Base-by-base conservation (phyloP, 2,329 filamentous ascomycete genomes). In the Pseudogymnoascus sp. region DNA sequence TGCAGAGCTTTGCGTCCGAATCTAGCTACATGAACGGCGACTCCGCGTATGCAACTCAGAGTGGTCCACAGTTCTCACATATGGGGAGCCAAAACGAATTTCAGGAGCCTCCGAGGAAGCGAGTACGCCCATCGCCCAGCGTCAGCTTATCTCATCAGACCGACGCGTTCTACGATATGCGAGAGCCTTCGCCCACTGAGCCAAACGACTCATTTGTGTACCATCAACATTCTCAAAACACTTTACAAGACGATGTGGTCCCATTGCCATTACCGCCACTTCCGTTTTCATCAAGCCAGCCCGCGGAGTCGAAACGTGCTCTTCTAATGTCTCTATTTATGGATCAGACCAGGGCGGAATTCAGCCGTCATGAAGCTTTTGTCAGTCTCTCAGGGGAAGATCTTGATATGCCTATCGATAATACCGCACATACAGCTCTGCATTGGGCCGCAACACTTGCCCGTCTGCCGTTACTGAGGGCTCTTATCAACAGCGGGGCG, bases 391-490 rank as follows among this genome's bases (percentile, higher is more conserved):
- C 86, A 1, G 86, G 90, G 0, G 79, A 87, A 40, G 93, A 99
- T 68, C 83, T 97, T 21, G 95, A 99, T 71, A 88, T 95, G 74
- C 93, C 95, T 1, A 91, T 99, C 64, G 95, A 99, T 72, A 83
- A 88, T 26, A 91, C 91, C 65, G 87, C 87, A 36, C 91, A 97
- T 72, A 97, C 92, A 17, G 93, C 93, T 2, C 80, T 99, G 42
- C 93, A 97, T 72, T 99, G 95, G 95, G 95, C 95, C 2, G 92
- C 95, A 4, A 97, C 95, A 4, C 81, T 99, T 57, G 92, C 92
- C 2, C 88, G 93, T 15, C 88, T 96, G 73, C 84, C 90, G 1
- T 81, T 99, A 5, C 80, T 97, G 64, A 87, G 90, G 62, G 83
- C 93, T 0, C 81, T 99, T 10, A 90, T 97, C 63, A 82, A 86